phyloP scores from a whole-genome alignment of 2,329 filamentous ascomycete genomes.

The Corynespora cassiicola region DNA sequence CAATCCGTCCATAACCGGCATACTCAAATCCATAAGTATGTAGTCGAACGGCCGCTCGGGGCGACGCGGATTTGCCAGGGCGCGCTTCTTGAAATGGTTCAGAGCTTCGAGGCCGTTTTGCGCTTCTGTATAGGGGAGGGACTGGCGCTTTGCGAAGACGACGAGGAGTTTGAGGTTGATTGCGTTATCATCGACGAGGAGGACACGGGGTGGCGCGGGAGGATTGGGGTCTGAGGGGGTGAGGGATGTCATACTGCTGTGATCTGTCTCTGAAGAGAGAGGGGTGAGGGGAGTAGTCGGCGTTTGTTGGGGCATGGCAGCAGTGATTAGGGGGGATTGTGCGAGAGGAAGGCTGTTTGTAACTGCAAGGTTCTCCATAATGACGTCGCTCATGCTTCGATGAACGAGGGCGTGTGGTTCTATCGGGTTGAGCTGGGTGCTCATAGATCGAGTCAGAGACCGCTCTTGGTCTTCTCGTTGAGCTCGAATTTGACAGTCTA shows the following conservation, averaged over 20 bases:
- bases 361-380: conserved; percentile 2
- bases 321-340: conserved; percentile 12
- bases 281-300: too few relatives aligned
- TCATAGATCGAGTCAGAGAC: conserved; percentile 25
- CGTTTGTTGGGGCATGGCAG: conserved; percentile 13
- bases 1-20: conserved; percentile 48
- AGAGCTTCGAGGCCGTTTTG: conserved; percentile 41
- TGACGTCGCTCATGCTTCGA: conserved; percentile 32
- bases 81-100: conserved; percentile 28
- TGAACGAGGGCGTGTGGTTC: conserved; percentile 17
- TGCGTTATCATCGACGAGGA: conserved; percentile 42
- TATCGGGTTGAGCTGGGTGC: conserved; percentile 12
- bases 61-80: conserved; percentile 15
- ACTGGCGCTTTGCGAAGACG: conserved; percentile 49
- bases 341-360: conserved; percentile 2
- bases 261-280: too few relatives aligned
- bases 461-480: conserved; percentile 18
- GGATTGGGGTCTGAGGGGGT: not conserved
- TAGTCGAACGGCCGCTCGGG: conserved; percentile 35
- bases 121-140: conserved; percentile 33
- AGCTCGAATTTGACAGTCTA: conserved; percentile 28
- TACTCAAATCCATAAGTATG: conserved; percentile 42
- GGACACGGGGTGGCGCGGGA: conserved; percentile 29
- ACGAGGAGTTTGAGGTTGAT: conserved; percentile 45
- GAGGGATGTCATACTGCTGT: too few relatives aligned